These are phyloP conservation scores for Fusarium buharicum DNA, from an alignment of 2,329 filamentous ascomycete species.

Conservation along the genomic window DNA sequence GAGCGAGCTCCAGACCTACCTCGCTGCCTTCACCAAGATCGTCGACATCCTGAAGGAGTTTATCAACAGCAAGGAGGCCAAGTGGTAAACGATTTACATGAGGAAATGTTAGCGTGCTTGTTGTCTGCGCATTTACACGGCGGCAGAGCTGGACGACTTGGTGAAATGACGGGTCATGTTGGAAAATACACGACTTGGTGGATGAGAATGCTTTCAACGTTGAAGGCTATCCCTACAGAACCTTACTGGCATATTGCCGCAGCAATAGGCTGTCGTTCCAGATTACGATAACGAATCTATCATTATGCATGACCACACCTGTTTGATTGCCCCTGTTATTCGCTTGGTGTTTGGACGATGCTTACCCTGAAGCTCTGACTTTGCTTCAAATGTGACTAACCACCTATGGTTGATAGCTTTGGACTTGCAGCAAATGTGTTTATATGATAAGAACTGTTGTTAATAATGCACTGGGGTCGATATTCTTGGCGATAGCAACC, in stretches of 20 bases:
- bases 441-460: too few species aligned
- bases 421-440: neutral
- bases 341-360: neutral
- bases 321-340: neutral
- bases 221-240: conserved; percentile 18
- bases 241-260: conserved; percentile 5
- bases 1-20: conserved; percentile 74
- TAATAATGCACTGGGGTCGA: too few species aligned
- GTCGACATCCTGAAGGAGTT: conserved; percentile 78
- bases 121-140: conserved; percentile 1
- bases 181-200: conserved; percentile 14
- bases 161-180: conserved; percentile 17
- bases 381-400: neutral
- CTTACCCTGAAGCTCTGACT: neutral
- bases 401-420: neutral
- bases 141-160: conserved; percentile 11
- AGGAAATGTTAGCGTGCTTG: conserved; percentile 7
- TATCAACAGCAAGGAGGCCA: conserved; percentile 65
- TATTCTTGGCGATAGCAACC: too few species aligned
- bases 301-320: conserved; percentile 11
- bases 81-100: conserved; percentile 59
- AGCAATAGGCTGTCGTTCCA: conserved; percentile 12
- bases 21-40: conserved; percentile 80
- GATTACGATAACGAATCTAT: conserved; percentile 32
- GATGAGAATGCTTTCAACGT: conserved; percentile 14